Evolutionary conservation across 768 basidiomycete genomes (phyloP), one percentile per base, ranked within the genome.

Genomic region (Cystobasidium tubakii): DNA sequence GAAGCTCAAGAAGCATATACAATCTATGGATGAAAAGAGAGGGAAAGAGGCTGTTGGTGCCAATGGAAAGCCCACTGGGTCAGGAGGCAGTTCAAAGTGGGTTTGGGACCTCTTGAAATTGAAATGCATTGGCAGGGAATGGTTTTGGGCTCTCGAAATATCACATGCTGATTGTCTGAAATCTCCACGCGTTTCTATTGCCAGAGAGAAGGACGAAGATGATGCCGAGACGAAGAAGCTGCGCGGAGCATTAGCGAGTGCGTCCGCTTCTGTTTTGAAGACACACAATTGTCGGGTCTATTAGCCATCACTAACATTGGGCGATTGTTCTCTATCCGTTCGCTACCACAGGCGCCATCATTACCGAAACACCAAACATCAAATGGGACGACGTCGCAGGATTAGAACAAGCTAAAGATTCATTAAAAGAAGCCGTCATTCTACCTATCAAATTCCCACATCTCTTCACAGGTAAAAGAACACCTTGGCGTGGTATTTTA

Each of bases 391-490:
- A 99, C 81, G 95, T 99, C 62, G 96, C 96, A 19, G 96, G 96
- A 62, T 85, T 99, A 12, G 93, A 95, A 79, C 88, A 86, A 31
- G 96, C 95, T 54, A 99, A 98, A 82, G 93, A 94, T 50, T 87
- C 95, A 3, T 83, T 99, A 79, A 97, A 98, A 81, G 96, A 98
- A 81, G 95, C 96, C 43, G 96, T 98, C 80, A 96, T 98, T 80
- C 85, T 99, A n/a, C 96, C 96, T 2, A 97, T 97, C 86, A 98
- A 98, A 81, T 98, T 97, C 79, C 96, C 96, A 1, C 93, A 97
- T 82, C 86, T 99, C 33, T 99, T 99, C 83, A 97, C 94, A 0
- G 96, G 95, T 44, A 98, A 98, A 82, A 89, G 96, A 21, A 97
- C 94, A 12, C 95, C 96, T 1, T 98, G 96, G 96, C 86, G 85